These are phyloP conservation scores for Pseudonitzschia pungens DNA, from an alignment of 108 stramenopile species.

Conservation along the genomic window DNA sequence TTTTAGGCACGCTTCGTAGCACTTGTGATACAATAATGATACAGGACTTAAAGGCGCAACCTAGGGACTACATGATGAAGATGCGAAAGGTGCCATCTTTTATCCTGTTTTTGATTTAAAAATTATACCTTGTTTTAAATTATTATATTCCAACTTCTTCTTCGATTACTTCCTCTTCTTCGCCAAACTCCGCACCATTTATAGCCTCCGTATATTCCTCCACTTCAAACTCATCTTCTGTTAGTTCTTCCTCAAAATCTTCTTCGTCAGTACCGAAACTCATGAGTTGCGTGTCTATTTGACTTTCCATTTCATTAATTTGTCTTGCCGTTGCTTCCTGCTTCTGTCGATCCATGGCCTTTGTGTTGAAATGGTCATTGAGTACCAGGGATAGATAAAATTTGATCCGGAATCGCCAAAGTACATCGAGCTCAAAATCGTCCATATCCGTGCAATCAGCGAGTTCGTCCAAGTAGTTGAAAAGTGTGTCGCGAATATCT, in stretches of 20 bases:
- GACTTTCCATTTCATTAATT: conserved; percentile 20
- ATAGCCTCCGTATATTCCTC: conserved; percentile 42
- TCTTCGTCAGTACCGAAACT: conserved; percentile 10
- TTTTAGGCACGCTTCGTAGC: too few species aligned
- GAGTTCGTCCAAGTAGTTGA: conserved; percentile 43
- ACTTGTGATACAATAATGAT: too few species aligned
- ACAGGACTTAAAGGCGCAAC: too few species aligned
- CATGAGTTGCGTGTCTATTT: conserved; percentile 9
- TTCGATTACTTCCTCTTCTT: conserved; percentile 36
- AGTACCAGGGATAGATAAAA: not conserved
- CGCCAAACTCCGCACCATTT: conserved; percentile 5
- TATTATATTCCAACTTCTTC: conserved; percentile 36
- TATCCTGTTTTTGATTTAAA: not conserved
- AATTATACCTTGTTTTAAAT: conserved; percentile 3
- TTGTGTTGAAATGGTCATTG: conserved; percentile 6
- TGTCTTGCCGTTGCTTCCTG: conserved; percentile 8
- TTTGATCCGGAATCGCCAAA: conserved; percentile 21
- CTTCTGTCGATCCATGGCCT: not conserved
- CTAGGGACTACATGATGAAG: too few species aligned
- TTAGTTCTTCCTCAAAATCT: conserved; percentile 20
- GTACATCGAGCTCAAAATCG: conserved; percentile 27
- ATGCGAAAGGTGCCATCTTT: not conserved
- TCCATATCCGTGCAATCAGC: conserved; percentile 43
- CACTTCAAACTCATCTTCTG: conserved; percentile 35
- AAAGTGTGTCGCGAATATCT: conserved; percentile 24